Evolutionary conservation across 2,329 filamentous ascomycete species (phyloP).

Genomic region (Xylariaceae sp.): DNA sequence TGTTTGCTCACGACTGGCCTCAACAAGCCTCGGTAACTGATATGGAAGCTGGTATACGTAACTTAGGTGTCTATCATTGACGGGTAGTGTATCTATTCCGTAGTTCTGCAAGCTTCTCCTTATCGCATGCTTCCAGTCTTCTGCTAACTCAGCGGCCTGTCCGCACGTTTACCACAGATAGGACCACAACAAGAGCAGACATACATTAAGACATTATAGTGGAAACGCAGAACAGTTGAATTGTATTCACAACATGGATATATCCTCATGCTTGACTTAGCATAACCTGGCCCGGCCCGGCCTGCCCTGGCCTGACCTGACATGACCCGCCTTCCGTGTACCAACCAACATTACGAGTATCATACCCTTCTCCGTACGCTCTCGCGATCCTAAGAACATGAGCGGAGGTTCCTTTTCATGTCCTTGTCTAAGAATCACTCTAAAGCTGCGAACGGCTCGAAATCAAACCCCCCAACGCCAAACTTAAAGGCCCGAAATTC

Average conservation of each 20-base stretch:
- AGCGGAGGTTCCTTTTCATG: background rate
- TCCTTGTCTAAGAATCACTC: conserved; percentile 7
- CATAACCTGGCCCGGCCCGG: background rate
- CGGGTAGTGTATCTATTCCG: background rate
- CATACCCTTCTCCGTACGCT: conserved; percentile 1
- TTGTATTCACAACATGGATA: conserved; percentile 5
- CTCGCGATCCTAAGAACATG: conserved; percentile 1
- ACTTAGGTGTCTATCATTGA: background rate
- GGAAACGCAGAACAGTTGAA: background rate
- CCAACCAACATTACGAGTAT: conserved; percentile 3
- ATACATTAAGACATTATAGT: background rate
- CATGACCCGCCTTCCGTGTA: background rate
- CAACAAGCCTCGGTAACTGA: background rate
- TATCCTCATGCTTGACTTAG: background rate
- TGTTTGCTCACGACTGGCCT: background rate
- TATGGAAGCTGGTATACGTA: background rate
- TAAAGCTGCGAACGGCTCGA: conserved; percentile 5
- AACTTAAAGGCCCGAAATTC: conserved; percentile 8
- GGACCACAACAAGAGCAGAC: no score
- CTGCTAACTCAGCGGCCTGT: no score
- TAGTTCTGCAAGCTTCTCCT: background rate
- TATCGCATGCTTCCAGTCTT: no score
- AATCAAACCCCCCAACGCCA: conserved; percentile 18
- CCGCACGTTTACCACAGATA: no score
- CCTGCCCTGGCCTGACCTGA: background rate